These are phyloP conservation scores for Taxawa tesnikishii DNA, from an alignment of 2,329 filamentous ascomycete species.

Conservation along the genomic window DNA sequence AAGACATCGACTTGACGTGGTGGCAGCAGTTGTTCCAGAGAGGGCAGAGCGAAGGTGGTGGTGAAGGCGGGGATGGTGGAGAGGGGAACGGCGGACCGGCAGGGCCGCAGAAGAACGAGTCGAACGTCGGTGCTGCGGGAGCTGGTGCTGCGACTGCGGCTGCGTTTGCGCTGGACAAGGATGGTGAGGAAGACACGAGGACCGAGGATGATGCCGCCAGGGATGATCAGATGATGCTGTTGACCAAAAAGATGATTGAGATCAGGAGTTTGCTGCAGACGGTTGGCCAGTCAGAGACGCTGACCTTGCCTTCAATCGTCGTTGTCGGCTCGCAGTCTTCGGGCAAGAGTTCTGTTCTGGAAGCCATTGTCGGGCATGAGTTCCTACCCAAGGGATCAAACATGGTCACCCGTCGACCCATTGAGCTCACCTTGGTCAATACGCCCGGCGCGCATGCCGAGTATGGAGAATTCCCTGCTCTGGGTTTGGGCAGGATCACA, in stretches of 20 bases:
- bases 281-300: slow-evolving; percentile 78
- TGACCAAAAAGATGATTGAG: slow-evolving; percentile 99
- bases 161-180: slow-evolving; percentile 66
- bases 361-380: slow-evolving; percentile 94
- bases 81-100: slow-evolving; percentile 24
- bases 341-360: slow-evolving; percentile 92
- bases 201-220: slow-evolving; percentile 55
- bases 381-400: slow-evolving; percentile 97
- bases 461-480: slow-evolving; percentile 90
- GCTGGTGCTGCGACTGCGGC: slow-evolving; percentile 58
- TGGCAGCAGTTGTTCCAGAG: slow-evolving; percentile 62
- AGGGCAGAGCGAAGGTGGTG: slow-evolving; percentile 13
- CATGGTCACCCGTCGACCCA: slow-evolving; percentile 93
- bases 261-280: slow-evolving; percentile 84
- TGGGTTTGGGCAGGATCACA: slow-evolving; percentile 78
- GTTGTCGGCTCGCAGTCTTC: slow-evolving; percentile 98
- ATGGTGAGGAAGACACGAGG: slow-evolving; percentile 49
- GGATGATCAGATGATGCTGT: slow-evolving; percentile 98
- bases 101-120: slow-evolving; percentile 21
- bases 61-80: slow-evolving; percentile 18
- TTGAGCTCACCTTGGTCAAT: slow-evolving; percentile 92
- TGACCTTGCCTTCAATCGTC: slow-evolving; percentile 93
- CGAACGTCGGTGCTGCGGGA: slow-evolving; percentile 43
- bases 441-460: slow-evolving; percentile 77
- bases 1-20: slow-evolving; percentile 54